Conservation (phyloP, 495 filamentous ascomycete genomes). For the Daldinia childiae region DNA sequence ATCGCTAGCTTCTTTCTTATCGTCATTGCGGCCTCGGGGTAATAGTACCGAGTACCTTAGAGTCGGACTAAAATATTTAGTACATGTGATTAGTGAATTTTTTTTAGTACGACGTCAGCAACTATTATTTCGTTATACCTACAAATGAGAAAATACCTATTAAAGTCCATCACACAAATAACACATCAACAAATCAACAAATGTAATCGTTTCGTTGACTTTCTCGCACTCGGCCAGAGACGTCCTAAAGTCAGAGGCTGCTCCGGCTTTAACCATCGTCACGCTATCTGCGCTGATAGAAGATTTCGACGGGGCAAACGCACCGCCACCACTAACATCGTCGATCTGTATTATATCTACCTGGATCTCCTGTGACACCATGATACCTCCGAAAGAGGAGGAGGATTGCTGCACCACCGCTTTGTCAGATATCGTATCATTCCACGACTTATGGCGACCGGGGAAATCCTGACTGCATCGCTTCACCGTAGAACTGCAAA, state of each 20-base stretch:
- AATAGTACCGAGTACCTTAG: not conserved
- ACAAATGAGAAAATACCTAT: not conserved
- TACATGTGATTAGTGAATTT: not conserved
- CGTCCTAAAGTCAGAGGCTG: conserved; percentile 29
- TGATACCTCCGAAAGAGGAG: conserved; percentile 58
- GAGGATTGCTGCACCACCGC: conserved; percentile 8
- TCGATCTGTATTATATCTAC: conserved; percentile 55
- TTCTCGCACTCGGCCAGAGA: conserved; percentile 30
- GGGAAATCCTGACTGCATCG: conserved; percentile 45
- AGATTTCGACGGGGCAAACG: conserved; percentile 10
- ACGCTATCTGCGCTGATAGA: conserved; percentile 21
- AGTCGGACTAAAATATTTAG: not conserved
- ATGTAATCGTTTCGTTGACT: conserved; percentile 47
- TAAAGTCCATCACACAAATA: conserved; percentile 41
- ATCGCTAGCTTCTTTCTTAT: not conserved
- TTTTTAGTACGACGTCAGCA: not conserved
- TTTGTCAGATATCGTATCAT: conserved; percentile 16
- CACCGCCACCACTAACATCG: conserved; percentile 15
- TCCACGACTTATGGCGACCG: conserved; percentile 1
- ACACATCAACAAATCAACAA: conserved; percentile 54
- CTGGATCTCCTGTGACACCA: conserved; percentile 63
- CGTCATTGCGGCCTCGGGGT: not conserved
- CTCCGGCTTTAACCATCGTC: conserved; percentile 32
- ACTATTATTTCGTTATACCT: not conserved
- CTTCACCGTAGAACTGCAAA: conserved; percentile 50